Percentiles rank a stretch among this genome's conserved stretches.
Evolutionary conservation across 1,139 yeast genomes (phyloP).

Genomic region (Hemisphaericaspora xylanilytica): DNA sequence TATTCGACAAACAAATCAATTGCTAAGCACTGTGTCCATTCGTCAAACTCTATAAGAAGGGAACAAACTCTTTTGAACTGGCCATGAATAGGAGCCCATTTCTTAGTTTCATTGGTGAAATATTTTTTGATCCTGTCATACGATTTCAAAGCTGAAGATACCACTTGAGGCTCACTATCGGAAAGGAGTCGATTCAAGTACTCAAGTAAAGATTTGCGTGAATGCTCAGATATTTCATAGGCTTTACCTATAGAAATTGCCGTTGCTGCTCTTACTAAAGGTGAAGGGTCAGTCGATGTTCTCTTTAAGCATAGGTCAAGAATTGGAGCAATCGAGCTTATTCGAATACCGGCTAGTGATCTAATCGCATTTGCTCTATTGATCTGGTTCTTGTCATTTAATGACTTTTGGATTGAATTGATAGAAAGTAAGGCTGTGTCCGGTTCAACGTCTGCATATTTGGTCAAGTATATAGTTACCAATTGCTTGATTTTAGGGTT

Average conservation of each 20-base stretch:
- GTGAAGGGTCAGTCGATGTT: constrained; percentile 67
- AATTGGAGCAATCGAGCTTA: constrained; percentile 79
- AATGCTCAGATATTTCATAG: constrained; percentile 36
- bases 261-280: constrained; percentile 76
- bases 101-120: constrained; percentile 37
- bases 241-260: constrained; percentile 76
- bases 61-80: constrained; percentile 63
- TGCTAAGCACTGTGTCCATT: constrained; percentile 67
- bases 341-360: constrained; percentile 75
- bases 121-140: constrained; percentile 43
- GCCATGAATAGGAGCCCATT: constrained; percentile 68
- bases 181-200: constrained; percentile 53
- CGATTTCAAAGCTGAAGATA: constrained; percentile 65
- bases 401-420: constrained; percentile 84
- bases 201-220: constrained; percentile 43
- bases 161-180: constrained; percentile 66
- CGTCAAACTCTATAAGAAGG: constrained; percentile 57
- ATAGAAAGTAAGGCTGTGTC: constrained; percentile 85
- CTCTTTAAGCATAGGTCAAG: constrained; percentile 70
- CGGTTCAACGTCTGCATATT: constrained; percentile 83
- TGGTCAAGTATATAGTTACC: constrained; percentile 72
- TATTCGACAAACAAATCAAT: constrained; percentile 69
- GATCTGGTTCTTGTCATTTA: constrained; percentile 67
- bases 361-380: constrained; percentile 73
- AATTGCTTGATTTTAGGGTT: constrained; percentile 69